Conservation (phyloP, 2,329 filamentous ascomycete genomes). For the Zymoseptoria ardabiliae region DNA sequence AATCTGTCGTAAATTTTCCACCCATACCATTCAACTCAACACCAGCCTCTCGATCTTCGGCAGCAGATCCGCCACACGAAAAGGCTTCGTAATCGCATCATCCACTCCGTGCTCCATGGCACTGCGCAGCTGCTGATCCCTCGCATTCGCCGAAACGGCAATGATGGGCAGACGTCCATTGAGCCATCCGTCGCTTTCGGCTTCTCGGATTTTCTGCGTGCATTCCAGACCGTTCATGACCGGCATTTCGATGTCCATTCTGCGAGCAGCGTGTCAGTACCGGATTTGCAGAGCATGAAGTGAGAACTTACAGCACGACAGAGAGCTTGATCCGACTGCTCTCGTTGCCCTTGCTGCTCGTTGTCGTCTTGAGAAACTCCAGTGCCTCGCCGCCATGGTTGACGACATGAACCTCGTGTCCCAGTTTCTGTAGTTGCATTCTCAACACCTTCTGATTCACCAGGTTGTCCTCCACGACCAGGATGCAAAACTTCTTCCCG, state of each 20-base stretch:
- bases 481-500: slow-evolving; percentile 2
- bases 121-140: slow-evolving; percentile 61
- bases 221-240: slow-evolving; percentile 73
- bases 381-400: slow-evolving; percentile 34
- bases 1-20: background rate
- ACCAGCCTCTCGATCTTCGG: slow-evolving; percentile 16
- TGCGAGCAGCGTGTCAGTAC: background rate
- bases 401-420: slow-evolving; percentile 33
- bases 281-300: background rate
- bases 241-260: slow-evolving; percentile 75
- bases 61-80: slow-evolving; percentile 16
- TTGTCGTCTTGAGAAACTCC: slow-evolving; percentile 26
- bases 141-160: slow-evolving; percentile 69
- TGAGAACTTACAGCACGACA: slow-evolving; percentile 1
- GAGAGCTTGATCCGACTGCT: slow-evolving; percentile 1
- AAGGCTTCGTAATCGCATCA: slow-evolving; percentile 69
- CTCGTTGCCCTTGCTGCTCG: slow-evolving; percentile 6
- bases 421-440: slow-evolving; percentile 32
- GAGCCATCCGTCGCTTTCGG: slow-evolving; percentile 55
- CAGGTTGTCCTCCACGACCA: slow-evolving; percentile 33
- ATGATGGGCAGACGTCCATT: slow-evolving; percentile 62
- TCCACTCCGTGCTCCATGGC: slow-evolving; percentile 67
- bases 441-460: slow-evolving; percentile 37
- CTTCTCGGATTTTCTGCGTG: slow-evolving; percentile 56
- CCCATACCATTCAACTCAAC: background rate